These are phyloP conservation scores for Boletus subparvulus DNA, from an alignment of 768 basidiomycete genomes.

Conservation along the genomic window DNA sequence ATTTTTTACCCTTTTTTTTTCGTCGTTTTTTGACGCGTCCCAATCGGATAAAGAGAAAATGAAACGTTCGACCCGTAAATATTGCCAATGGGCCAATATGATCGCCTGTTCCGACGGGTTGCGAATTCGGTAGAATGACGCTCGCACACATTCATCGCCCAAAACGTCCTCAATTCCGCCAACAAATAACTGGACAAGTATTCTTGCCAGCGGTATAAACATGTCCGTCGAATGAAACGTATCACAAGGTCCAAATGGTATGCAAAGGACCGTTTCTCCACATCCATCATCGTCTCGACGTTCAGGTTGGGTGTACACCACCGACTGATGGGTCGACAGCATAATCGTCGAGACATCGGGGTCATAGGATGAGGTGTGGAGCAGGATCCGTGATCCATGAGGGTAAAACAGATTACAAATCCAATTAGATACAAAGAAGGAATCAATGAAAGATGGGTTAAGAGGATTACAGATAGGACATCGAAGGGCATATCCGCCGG, in stretches of 20 bases:
- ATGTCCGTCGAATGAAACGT: slow-evolving; percentile 13
- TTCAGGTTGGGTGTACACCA: neutral
- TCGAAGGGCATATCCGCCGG: neutral
- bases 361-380: neutral
- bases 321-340: neutral
- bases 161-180: neutral
- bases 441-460: neutral
- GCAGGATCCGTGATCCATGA: slow-evolving; percentile 1
- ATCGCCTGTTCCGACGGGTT: no score
- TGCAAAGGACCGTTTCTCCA: neutral
- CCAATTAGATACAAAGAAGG: slow-evolving; percentile 18
- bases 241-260: slow-evolving; percentile 11
- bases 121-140: no score
- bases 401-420: slow-evolving; percentile 19
- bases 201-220: slow-evolving; percentile 8
- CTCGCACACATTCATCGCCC: neutral
- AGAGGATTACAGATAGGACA: slow-evolving; percentile 8
- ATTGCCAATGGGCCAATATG: no score
- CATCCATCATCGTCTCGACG: slow-evolving; percentile 1
- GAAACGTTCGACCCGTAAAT: no score
- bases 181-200: neutral
- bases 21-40: no score
- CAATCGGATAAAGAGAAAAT: no score
- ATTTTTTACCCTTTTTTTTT: no score
- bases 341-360: neutral